Conservation (phyloP, 1,284 basidiomycete species). For the Trametes pubescens region DNA sequence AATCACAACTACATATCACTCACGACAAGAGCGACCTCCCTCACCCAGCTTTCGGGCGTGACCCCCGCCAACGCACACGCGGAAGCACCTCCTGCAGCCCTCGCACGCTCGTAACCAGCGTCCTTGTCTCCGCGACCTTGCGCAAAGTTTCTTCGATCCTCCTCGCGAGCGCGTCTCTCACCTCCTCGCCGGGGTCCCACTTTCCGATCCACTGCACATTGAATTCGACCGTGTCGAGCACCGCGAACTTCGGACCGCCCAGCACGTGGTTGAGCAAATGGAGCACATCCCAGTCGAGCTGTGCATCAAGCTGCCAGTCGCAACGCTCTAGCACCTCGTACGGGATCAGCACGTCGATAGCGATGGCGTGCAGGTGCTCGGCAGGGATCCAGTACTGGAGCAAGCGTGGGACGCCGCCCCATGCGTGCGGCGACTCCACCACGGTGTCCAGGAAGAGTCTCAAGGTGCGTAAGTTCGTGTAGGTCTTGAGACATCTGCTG, state of each 20-base stretch:
- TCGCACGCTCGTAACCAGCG: not conserved
- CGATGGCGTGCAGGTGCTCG: constrained; percentile 7
- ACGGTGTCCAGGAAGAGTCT: not conserved
- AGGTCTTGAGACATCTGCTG: not conserved
- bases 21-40: not conserved
- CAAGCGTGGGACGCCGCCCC: not conserved
- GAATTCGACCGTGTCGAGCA: not conserved
- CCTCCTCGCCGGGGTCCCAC: not conserved
- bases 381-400: not conserved
- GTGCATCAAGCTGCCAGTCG: not conserved
- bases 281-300: constrained; percentile 17
- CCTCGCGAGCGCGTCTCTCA: not conserved
- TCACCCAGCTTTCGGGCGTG: not conserved
- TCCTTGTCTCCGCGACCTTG: not conserved
- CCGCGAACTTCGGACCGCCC: not conserved
- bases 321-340: not conserved
- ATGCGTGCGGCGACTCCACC: not conserved
- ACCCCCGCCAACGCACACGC: not conserved
- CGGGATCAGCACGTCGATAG: constrained; percentile 13
- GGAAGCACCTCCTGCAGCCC: not conserved
- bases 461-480: not conserved
- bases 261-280: not conserved
- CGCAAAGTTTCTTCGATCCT: not conserved
- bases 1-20: too few relatives aligned
- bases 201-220: not conserved